Percentiles rank a stretch among this genome's conserved stretches.
Evolutionary conservation across 2,329 filamentous ascomycete species (phyloP).

Genomic region (Gaeumannomyces sp.): DNA sequence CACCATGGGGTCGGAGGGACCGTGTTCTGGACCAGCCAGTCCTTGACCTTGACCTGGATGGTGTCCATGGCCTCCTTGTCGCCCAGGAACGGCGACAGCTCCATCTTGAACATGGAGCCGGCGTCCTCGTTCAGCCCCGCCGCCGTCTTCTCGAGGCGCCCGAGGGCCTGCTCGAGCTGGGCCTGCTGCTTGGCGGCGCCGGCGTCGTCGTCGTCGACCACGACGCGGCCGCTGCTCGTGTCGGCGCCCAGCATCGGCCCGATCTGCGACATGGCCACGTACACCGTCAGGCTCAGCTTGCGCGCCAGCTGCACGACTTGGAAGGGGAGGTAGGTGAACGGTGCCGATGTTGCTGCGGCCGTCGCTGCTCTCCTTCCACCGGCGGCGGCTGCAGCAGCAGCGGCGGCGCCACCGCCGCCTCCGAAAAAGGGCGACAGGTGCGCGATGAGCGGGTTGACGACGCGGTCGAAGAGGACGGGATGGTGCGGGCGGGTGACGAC

Average conservation of each 20-base stretch:
- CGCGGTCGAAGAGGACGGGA: constrained; percentile 32
- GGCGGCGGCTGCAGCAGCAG: constrained; percentile 18
- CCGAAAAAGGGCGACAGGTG: constrained; percentile 27
- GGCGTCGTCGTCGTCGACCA: constrained; percentile 23
- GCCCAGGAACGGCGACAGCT: constrained; percentile 74
- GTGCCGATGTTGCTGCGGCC: not conserved
- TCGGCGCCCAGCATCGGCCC: constrained; percentile 56
- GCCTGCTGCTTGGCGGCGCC: constrained; percentile 39
- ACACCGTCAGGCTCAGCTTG: constrained; percentile 69
- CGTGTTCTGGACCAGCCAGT: constrained; percentile 84
- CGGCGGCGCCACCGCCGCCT: not conserved
- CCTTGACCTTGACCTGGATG: constrained; percentile 67
- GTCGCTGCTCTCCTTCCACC: constrained; percentile 27
- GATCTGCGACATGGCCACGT: constrained; percentile 78
- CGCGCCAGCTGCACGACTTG: constrained; percentile 72
- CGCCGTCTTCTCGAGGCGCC: constrained; percentile 57
- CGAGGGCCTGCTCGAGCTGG: constrained; percentile 52
- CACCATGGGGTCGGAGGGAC: constrained; percentile 75
- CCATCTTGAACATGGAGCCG: constrained; percentile 64
- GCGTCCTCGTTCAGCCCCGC: constrained; percentile 63
- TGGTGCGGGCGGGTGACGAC: constrained; percentile 48
- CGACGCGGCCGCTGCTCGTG: constrained; percentile 21
- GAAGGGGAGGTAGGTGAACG: constrained; percentile 63
- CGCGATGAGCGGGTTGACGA: constrained; percentile 27
- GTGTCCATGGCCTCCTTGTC: constrained; percentile 58